A percentile compares a stretch with the other conserved stretches of the same genome.
Evolutionary conservation across 2,329 filamentous ascomycete species (phyloP).

Genomic region (Byssoonygena ceratinophila): DNA sequence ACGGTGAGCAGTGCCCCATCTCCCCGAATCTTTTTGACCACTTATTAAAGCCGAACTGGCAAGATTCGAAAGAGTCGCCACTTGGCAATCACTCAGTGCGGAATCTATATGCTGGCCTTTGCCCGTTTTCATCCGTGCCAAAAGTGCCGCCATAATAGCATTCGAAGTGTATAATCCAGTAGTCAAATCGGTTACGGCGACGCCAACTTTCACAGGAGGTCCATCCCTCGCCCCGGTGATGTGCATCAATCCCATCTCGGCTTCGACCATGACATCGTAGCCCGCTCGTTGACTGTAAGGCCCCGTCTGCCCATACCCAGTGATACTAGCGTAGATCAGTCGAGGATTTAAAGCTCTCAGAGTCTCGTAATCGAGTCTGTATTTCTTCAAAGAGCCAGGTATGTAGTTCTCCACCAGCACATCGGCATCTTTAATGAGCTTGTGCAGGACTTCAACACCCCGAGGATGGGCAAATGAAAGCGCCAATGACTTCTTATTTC

Average conservation of each 20-base stretch:
- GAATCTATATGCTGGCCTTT: slow-evolving; percentile 88
- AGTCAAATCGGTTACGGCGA: slow-evolving; percentile 91
- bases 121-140: slow-evolving; percentile 63
- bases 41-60: slow-evolving; percentile 85
- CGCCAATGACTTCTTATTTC: slow-evolving; percentile 91
- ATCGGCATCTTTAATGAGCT: slow-evolving; percentile 72
- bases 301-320: slow-evolving; percentile 90
- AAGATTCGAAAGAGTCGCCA: slow-evolving; percentile 88
- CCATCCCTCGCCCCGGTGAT: slow-evolving; percentile 85
- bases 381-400: slow-evolving; percentile 79
- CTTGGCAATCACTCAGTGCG: slow-evolving; percentile 84
- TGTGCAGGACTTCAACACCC: slow-evolving; percentile 78
- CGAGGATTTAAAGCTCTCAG: slow-evolving; percentile 70
- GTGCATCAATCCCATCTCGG: slow-evolving; percentile 96
- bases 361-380: slow-evolving; percentile 76
- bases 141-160: slow-evolving; percentile 82
- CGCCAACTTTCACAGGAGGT: slow-evolving; percentile 90
- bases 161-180: slow-evolving; percentile 93
- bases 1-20: slow-evolving; percentile 97
- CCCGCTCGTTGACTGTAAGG: slow-evolving; percentile 79
- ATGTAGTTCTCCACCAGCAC: slow-evolving; percentile 96
- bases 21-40: slow-evolving; percentile 72
- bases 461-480: slow-evolving; percentile 79
- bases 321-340: slow-evolving; percentile 91
- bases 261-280: slow-evolving; percentile 99